Conservation (phyloP, 2,329 filamentous ascomycete genomes). For the Huntiella abstrusa region DNA sequence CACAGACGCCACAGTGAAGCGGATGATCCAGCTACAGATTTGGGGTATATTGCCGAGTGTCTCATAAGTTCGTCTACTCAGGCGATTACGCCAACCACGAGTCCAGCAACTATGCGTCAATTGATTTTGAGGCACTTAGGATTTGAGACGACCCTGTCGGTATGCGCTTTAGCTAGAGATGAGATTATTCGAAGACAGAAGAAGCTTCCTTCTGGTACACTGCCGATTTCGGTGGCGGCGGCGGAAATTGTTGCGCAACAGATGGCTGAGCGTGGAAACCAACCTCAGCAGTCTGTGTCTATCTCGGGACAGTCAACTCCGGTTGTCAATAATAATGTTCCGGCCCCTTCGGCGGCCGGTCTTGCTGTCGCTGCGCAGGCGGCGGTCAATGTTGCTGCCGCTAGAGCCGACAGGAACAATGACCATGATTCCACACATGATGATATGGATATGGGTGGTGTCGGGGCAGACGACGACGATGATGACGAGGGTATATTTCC, state of each 20-base stretch:
- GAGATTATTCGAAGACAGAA: conserved; percentile 27
- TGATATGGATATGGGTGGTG: neutral
- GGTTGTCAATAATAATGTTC: neutral
- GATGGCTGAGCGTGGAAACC: neutral
- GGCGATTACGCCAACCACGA: conserved; percentile 35
- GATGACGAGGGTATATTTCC: neutral
- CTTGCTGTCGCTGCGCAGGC: conserved; percentile 7
- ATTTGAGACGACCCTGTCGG: conserved; percentile 32
- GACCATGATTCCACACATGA: neutral
- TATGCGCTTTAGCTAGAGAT: conserved; percentile 38
- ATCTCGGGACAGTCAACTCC: conserved; percentile 2
- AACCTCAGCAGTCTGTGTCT: too few species aligned
- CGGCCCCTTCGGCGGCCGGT: conserved; percentile 1
- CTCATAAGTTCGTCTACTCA: conserved; percentile 35
- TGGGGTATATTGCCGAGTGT: conserved; percentile 40
- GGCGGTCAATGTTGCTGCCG: conserved; percentile 14
- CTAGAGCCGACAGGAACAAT: neutral
- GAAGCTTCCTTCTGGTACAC: neutral
- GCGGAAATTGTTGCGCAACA: conserved; percentile 14
- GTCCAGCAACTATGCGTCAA: conserved; percentile 39
- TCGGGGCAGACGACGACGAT: neutral
- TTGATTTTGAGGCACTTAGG: conserved; percentile 35
- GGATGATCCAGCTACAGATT: conserved; percentile 33
- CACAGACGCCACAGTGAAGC: conserved; percentile 33
- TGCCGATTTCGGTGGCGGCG: conserved; percentile 6